Percentiles rank a stretch among this genome's conserved stretches.
Conservation (phyloP, 2,329 filamentous ascomycete genomes). For the Cladosporium sp. region DNA sequence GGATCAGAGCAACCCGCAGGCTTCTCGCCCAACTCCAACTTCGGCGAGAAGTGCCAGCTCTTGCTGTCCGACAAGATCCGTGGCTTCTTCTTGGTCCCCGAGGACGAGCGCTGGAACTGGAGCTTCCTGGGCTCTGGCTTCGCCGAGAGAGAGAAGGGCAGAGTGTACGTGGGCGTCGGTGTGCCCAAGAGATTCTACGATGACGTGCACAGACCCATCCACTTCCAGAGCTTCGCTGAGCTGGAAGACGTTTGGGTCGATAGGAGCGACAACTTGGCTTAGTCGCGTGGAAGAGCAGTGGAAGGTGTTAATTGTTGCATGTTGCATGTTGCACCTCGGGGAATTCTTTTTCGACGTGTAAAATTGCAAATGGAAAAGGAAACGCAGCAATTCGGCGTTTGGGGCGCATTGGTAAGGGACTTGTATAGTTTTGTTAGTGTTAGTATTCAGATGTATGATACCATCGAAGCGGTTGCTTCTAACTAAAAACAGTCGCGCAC, state of each 20-base stretch:
- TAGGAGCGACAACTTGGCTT: conserved; percentile 89
- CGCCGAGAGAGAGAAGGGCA: conserved; percentile 76
- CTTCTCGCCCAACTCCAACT: conserved; percentile 71
- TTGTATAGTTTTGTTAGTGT: conserved; percentile 5
- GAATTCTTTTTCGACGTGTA: conserved; percentile 1
- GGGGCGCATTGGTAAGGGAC: background rate
- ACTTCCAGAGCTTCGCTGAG: conserved; percentile 97
- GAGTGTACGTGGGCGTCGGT: conserved; percentile 89
- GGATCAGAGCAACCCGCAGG: conserved; percentile 91
- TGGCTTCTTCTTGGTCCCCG: conserved; percentile 94
- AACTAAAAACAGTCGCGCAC: background rate
- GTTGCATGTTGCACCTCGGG: background rate
- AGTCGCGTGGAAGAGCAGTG: conserved; percentile 5
- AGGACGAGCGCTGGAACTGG: conserved; percentile 92
- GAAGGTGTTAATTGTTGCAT: background rate
- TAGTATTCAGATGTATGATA: conserved; percentile 17
- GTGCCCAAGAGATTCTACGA: conserved; percentile 87
- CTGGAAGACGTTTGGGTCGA: conserved; percentile 97
- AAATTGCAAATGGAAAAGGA: background rate
- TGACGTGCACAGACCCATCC: conserved; percentile 84
- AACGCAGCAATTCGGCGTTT: conserved; percentile 9
- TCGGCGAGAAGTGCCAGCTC: conserved; percentile 95
- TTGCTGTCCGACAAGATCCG: conserved; percentile 89
- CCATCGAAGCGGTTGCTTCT: conserved; percentile 9
- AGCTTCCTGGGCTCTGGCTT: conserved; percentile 95